Base-by-base conservation (phyloP, 1,284 basidiomycete genomes). In the Cystobasidium pallidum region DNA sequence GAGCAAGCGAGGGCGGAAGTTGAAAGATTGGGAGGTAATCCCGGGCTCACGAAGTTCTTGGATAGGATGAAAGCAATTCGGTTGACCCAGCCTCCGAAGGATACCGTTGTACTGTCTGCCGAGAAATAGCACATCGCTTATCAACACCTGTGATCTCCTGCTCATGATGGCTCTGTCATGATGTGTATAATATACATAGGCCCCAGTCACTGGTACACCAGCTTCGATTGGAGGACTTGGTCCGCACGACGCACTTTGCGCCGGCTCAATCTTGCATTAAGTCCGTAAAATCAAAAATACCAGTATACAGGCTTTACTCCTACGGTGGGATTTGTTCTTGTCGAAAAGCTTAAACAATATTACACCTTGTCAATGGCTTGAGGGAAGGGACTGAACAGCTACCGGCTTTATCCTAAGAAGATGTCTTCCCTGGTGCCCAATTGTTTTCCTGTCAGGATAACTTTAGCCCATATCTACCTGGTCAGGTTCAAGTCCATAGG, bases 21-120 rank as follows among this genome's bases (percentile, higher is more conserved):
- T 26, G 76, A 77, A 43, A 79, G 86, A 59, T 79, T 89, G 17
- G 88, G 88, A 1, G 88, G 88, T 1, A 90, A 89, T 75, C 66
- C 64, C 19, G 80, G 78, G 6, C 77, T 87, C 45, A 83, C 83
- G 71, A 79, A 78, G 57, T 84, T 87, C 64, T 77, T 88, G 74
- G 82, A 85, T 68, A 76, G 59, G 30, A 71, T 74, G 47, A 32
- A 36, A 32, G 61, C n/a, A 10, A 66, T 57, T 11, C 19, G 49
- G 15, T 49, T 36, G 45, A 49, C 45, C 3, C 41, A 36, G 26
- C 36, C 43, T 43, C 13, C 19, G n/a, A 32, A 57, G 3, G 30
- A 28, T 34, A 19, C 54, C n/a, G 28, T 36, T 36, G 3, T 57
- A 28, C 54, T 28, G 15, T 32, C 54, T 7, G 11, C 24, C 8